A percentile compares a stretch with the other conserved stretches of the same genome.
phyloP scores from a whole-genome alignment of 108 stramenopile genomes.

The Phaeodactylum tricornutum region DNA sequence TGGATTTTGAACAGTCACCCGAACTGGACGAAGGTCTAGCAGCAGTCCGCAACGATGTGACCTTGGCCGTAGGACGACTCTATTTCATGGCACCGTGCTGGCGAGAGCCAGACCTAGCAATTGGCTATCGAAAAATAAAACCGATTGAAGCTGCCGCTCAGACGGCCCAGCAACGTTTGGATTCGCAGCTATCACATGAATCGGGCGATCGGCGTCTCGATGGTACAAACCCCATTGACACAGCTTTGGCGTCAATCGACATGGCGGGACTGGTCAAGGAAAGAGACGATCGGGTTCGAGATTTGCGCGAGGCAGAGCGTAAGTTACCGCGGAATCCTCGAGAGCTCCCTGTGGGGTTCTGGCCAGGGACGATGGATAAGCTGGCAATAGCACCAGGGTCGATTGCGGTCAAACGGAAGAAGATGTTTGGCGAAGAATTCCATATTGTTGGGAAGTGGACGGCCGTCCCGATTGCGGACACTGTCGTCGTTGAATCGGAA shows the following conservation, averaged over 20 bases:
- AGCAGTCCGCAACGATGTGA: conserved; percentile 32
- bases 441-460: conserved; percentile 1
- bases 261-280: conserved; percentile 12
- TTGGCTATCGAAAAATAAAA: conserved; percentile 18
- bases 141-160: conserved; percentile 29
- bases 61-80: conserved; percentile 27
- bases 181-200: conserved; percentile 41
- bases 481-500: too few species aligned
- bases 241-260: conserved; percentile 3
- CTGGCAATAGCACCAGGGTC: neutral
- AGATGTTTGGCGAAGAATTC: conserved; percentile 4
- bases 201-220: conserved; percentile 66
- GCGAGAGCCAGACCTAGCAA: conserved; percentile 32
- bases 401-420: conserved; percentile 11
- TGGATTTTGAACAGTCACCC: conserved; percentile 23
- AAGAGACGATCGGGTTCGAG: conserved; percentile 26
- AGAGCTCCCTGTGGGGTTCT: neutral
- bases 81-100: conserved; percentile 44
- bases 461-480: neutral
- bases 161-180: conserved; percentile 25
- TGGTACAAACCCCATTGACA: conserved; percentile 46
- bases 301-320: conserved; percentile 19
- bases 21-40: neutral
- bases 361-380: conserved; percentile 4
- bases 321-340: neutral